Base-by-base conservation (phyloP, 805 yeast species). In the Yarrowia sp. region DNA sequence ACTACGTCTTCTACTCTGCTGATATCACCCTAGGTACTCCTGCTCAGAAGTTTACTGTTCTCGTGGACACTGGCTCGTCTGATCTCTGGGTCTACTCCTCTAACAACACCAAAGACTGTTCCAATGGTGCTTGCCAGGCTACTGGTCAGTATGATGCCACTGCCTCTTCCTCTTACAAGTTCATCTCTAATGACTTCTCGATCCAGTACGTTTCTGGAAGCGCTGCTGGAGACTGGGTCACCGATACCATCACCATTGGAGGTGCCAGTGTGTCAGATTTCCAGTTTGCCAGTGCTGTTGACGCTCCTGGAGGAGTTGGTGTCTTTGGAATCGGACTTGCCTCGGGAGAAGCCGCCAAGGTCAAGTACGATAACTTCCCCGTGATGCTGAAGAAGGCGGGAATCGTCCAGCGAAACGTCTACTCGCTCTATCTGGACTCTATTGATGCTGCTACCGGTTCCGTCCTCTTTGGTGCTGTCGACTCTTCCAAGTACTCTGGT, bases 21-120 rank as follows among this genome's bases (percentile, higher is more conserved):
- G 52, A 58, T 13, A 44, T 42, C 34, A 42, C 76, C 15, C 66
- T 89, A 13, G 93, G 94, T 3, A 84, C 91, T 0, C 83, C 87
- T 1, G 73, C 80, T 0, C 88, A 87, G 72, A 75, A 79, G 12
- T 78, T 88, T 4, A 79, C 79, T 4, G 85, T 87, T 4, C 75
- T 86, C 56, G 73, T 88, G n/a, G 92, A 88, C 73, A 88, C 92
- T 2, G 92, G 92, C 3, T 87, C 91, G 0, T 82, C 89, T 0
- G 92, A 88, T 74, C 75, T 87, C 55, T 87, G 90, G 89, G 84
- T 87, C 40, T 38, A 70, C 47, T 30, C 68, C 36, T 24, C 12
- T 9, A 43, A 55, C 30, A n/a, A 55, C 34, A 55, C 61, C 61
- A 39, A 39, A 38, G 61, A 55, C 46, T 55, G 61, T 13, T 7